A percentile compares a stretch with the other conserved stretches of the same genome.
Conservation (phyloP, 306 rosid species). For the Pachyrhizus erosus region DNA sequence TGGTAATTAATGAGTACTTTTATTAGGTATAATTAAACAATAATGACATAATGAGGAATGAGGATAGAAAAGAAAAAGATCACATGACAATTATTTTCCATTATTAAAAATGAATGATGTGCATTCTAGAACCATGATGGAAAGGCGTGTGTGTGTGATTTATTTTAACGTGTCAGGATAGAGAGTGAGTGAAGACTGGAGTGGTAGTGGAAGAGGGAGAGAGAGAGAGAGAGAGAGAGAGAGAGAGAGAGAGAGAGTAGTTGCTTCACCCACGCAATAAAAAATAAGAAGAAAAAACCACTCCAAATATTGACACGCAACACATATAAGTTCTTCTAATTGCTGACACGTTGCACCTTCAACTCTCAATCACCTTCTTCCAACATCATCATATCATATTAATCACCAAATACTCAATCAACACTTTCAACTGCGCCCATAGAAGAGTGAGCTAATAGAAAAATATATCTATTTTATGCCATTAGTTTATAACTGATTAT, state of each 20-base stretch:
- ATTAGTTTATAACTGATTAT: too few relatives aligned
- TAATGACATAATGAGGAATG: background rate
- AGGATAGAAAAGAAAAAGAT: background rate
- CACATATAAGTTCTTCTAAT: constrained; percentile 14
- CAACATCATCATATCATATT: constrained; percentile 31
- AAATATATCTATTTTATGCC: too few relatives aligned
- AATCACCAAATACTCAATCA: background rate
- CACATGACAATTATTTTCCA: background rate
- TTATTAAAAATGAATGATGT: background rate
- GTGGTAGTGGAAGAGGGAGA: constrained; percentile 33
- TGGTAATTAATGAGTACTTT: background rate
- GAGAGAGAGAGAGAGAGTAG: constrained; percentile 8
- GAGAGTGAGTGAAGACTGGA: constrained; percentile 40
- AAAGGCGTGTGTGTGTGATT: constrained; percentile 13
- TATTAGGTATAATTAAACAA: background rate
- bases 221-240: constrained; percentile 1
- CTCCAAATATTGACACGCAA: constrained; percentile 52
- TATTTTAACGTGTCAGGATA: constrained; percentile 13
- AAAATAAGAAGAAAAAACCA: background rate
- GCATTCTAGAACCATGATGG: constrained; percentile 10
- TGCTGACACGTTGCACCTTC: constrained; percentile 50
- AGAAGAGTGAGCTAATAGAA: too few relatives aligned
- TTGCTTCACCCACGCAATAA: constrained; percentile 54
- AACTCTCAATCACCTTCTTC: background rate
- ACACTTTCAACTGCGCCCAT: too few relatives aligned